A percentile compares a stretch with the other conserved stretches of the same genome.
phyloP scores from a whole-genome alignment of 257 asterid species.

The Paulownia fortunei region DNA sequence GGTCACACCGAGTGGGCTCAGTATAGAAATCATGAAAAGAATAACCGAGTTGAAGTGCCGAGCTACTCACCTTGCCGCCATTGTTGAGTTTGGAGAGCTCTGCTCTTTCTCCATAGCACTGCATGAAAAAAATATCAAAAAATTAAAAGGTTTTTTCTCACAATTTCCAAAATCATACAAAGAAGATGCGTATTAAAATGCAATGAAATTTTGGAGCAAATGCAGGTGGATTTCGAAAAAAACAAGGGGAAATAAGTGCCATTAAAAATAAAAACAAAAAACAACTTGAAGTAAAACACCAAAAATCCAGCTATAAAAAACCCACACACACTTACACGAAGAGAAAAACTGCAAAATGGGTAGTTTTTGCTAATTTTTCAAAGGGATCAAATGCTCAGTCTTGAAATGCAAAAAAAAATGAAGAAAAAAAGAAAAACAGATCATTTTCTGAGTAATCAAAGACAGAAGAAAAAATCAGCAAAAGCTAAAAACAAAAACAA shows the following conservation, averaged over 20 bases:
- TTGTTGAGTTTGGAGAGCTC: conserved; percentile 78
- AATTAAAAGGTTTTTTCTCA: not conserved
- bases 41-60: conserved; percentile 16
- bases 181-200: not conserved
- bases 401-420: not conserved
- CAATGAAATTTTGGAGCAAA: not conserved
- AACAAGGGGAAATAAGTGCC: not conserved
- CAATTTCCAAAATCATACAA: not conserved
- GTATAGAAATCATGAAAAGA: not conserved
- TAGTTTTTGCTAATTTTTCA: not conserved
- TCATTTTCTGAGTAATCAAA: conserved; percentile 3
- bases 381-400: conserved; percentile 10
- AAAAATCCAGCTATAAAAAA: not conserved
- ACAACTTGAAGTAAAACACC: not conserved
- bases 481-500: not conserved
- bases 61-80: conserved; percentile 68
- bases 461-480: not conserved
- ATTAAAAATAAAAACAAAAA: not conserved
- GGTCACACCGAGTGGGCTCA: conserved; percentile 43
- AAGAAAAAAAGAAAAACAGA: not conserved
- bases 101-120: conserved; percentile 56
- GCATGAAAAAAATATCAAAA: not conserved
- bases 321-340: not conserved
- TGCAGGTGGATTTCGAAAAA: not conserved
- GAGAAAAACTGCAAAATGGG: not conserved